Percentiles rank a stretch among this genome's conserved stretches.
Conservation (phyloP, 2,329 filamentous ascomycete genomes). For the Fusarium xyrophilum region DNA sequence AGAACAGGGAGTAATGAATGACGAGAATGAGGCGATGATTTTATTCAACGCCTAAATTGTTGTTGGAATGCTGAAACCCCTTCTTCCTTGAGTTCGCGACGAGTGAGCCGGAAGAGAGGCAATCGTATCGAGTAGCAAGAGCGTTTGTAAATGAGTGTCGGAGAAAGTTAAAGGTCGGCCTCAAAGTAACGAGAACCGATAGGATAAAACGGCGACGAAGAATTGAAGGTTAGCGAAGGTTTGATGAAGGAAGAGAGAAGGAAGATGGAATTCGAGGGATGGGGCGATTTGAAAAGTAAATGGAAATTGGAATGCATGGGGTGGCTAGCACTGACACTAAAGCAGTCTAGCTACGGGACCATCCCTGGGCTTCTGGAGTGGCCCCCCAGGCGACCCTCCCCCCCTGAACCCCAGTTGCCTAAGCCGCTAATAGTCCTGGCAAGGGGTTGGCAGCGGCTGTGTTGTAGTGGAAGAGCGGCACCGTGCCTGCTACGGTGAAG, state of each 20-base stretch:
- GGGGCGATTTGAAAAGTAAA: slow-evolving; percentile 35
- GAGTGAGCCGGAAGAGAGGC: slow-evolving; percentile 15
- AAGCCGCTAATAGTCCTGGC: slow-evolving; percentile 30
- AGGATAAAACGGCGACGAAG: slow-evolving; percentile 31
- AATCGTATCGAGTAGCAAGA: slow-evolving; percentile 20
- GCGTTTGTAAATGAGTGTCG: slow-evolving; percentile 42
- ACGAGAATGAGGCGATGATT: slow-evolving; percentile 27
- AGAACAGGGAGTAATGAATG: slow-evolving; percentile 27
- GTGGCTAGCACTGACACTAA: slow-evolving; percentile 1
- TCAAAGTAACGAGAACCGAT: slow-evolving; percentile 37
- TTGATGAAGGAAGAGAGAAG: slow-evolving; percentile 30
- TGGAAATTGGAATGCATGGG: slow-evolving; percentile 29
- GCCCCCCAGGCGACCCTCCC: not conserved
- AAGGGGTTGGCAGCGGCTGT: slow-evolving; percentile 24
- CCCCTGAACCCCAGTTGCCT: slow-evolving; percentile 21
- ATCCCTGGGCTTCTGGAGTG: slow-evolving; percentile 8
- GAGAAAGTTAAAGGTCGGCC: slow-evolving; percentile 40
- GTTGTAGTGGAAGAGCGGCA: slow-evolving; percentile 19
- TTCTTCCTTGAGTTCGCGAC: slow-evolving; percentile 23
- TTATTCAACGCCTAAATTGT: slow-evolving; percentile 13
- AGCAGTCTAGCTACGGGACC: slow-evolving; percentile 8
- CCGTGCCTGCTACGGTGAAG: slow-evolving; percentile 22
- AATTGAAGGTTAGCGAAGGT: slow-evolving; percentile 40
- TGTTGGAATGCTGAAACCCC: slow-evolving; percentile 29
- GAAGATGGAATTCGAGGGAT: slow-evolving; percentile 23